Evolutionary conservation across 257 asterid genomes (phyloP).

Genomic region (Przewalskia tangutica): DNA sequence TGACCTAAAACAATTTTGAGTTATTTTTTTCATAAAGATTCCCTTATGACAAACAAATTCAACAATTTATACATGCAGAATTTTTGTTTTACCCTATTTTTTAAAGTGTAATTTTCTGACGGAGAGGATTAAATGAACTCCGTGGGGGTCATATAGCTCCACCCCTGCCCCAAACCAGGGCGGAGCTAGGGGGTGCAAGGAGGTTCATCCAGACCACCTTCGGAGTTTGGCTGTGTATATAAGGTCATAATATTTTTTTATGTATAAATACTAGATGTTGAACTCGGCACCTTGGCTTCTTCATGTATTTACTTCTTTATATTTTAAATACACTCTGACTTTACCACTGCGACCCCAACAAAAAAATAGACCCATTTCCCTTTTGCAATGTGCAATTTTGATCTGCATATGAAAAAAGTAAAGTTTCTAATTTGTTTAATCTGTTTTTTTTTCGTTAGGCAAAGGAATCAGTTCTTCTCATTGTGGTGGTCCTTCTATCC

Average conservation of each 20-base stretch:
- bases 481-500: conserved; percentile 16
- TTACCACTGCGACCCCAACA: too few relatives aligned
- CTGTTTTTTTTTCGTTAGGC: neutral
- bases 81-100: too few relatives aligned
- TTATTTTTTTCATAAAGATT: too few relatives aligned
- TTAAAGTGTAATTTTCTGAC: too few relatives aligned
- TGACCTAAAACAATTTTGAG: neutral
- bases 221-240: neutral
- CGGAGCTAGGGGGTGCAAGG: neutral
- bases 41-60: too few relatives aligned
- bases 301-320: neutral
- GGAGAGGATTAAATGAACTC: too few relatives aligned
- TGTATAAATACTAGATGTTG: neutral
- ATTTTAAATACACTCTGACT: neutral
- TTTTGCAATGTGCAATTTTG: conserved; percentile 2
- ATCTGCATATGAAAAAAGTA: neutral
- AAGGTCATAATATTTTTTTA: neutral
- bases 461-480: neutral
- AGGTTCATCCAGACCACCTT: neutral
- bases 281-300: fast-evolving
- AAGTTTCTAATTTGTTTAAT: neutral
- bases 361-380: conserved; percentile 10
- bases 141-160: neutral
- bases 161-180: neutral
- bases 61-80: neutral